Evolutionary conservation across 768 basidiomycete genomes (phyloP).

Genomic region (Serpula lacrymans): DNA sequence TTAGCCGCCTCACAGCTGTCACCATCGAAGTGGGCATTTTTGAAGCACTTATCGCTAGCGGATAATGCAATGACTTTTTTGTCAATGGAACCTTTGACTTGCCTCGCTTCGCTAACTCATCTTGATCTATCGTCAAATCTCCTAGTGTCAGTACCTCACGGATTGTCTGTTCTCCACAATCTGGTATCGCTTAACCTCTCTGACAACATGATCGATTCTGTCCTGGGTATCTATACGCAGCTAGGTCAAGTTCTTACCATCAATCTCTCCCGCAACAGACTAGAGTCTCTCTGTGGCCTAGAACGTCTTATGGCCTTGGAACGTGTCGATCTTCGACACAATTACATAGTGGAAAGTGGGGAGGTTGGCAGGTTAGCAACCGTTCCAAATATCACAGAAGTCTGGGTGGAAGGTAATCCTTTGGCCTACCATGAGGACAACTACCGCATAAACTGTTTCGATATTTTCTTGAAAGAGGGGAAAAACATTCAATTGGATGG

Average conservation of each 20-base stretch:
- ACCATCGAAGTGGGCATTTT: constrained; percentile 66
- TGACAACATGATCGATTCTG: constrained; percentile 96
- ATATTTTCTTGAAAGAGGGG: constrained; percentile 82
- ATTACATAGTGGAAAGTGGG: constrained; percentile 75
- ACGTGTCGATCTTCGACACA: constrained; percentile 78
- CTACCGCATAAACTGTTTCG: constrained; percentile 77
- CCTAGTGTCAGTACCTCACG: constrained; percentile 81
- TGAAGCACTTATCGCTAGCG: constrained; percentile 72
- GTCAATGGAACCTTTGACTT: constrained; percentile 60
- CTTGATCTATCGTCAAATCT: constrained; percentile 91
- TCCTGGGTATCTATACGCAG: constrained; percentile 80
- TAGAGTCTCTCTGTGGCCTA: constrained; percentile 93
- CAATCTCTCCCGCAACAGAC: constrained; percentile 82
- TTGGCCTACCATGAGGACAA: constrained; percentile 65
- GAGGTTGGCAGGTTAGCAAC: constrained; percentile 82
- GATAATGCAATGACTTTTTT: constrained; percentile 83
- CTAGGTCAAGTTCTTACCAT: constrained; percentile 75
- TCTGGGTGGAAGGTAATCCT: constrained; percentile 86
- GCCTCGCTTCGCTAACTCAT: constrained; percentile 72
- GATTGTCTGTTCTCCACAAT: constrained; percentile 68
- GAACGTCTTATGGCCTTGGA: constrained; percentile 86
- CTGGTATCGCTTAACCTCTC: constrained; percentile 92
- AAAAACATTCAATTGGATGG: constrained; percentile 78
- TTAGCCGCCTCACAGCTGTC: constrained; percentile 46
- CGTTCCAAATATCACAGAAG: constrained; percentile 73